Evolutionary conservation across 805 yeast genomes (phyloP).

Genomic region (Tetrapisispora taiwanensis): DNA sequence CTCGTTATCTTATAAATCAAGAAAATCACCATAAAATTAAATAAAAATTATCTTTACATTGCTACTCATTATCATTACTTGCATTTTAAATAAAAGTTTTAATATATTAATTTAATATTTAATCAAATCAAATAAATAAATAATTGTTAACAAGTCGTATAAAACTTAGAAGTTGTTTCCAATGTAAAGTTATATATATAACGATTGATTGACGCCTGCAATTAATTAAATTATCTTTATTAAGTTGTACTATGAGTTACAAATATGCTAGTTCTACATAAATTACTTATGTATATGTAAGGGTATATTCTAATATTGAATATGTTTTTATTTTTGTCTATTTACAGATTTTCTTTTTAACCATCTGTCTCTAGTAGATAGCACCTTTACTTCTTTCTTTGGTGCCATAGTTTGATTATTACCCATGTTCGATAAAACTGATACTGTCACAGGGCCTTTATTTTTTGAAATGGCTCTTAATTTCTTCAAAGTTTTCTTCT

Average conservation of each 20-base stretch:
- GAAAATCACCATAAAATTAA: not conserved
- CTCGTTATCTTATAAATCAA: not conserved
- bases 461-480: constrained; percentile 23
- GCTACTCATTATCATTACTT: not conserved
- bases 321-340: constrained; percentile 12
- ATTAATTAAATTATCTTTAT: too few relatives aligned
- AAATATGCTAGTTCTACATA: not conserved
- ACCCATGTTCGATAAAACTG: constrained; percentile 18
- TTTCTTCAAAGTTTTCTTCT: constrained; percentile 28
- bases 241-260: not conserved
- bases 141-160: too few relatives aligned
- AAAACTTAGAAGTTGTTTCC: too few relatives aligned
- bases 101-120: not conserved
- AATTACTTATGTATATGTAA: not conserved
- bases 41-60: not conserved
- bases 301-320: not conserved
- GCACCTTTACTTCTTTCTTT: constrained; percentile 18
- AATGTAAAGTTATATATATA: too few relatives aligned
- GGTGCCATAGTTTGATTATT: constrained; percentile 22
- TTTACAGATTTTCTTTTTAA: constrained; percentile 24
- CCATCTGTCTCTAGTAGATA: constrained; percentile 27
- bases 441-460: constrained; percentile 36
- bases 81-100: constrained; percentile 1
- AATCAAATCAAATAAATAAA: not conserved
- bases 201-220: not conserved